Base-by-base conservation (phyloP, 768 basidiomycete genomes). In the Suillus bovinus region DNA sequence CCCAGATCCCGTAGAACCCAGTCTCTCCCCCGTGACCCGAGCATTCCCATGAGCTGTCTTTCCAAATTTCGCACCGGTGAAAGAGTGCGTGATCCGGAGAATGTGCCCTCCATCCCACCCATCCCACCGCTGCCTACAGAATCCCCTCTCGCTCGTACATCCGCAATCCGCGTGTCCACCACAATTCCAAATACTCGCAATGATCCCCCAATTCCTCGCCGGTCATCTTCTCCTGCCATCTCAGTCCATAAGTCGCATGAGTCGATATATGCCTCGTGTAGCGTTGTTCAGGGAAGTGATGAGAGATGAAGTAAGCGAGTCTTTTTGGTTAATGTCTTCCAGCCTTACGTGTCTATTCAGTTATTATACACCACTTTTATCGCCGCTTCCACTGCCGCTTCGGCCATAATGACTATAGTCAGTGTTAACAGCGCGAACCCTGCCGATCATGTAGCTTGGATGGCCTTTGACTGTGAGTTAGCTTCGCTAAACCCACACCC, bases 231-330 rank as follows among this genome's bases (percentile, higher is more conserved):
- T 31, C 73, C 73, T 14, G 66, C 69, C 7, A 71, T 72, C 41
- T 78, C 78, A n/a, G 14, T 71, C 73, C 10, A 67, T 74, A 60
- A 82, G 80, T 64, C 77, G 79, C 29, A 67, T 84, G 33, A 80
- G 81, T 54, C 78, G 80, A 63, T 76, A 83, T 52, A 76, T 86
- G 42, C 82, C 85, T 11, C 77, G 80, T 14, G 81, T 86, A 77
- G 79, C 79, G 60, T 73, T 84, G 31, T 84, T 88, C 62, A 81
- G 78, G 33, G 70, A 80, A 67, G 85, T 85, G 36, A 80, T 89
- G 74, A 82, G 79, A 65, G 82, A 89, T 69, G 87, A 89, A 80
- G 87, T 87, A 67, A n/a, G 78, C 66, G 46, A 61, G 42, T 53
- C n/a, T n/a, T 24, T 5, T 60, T 27, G 16, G 13, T 54, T 38